phyloP scores from a whole-genome alignment of 805 yeast species.

The Candida golubevii region DNA sequence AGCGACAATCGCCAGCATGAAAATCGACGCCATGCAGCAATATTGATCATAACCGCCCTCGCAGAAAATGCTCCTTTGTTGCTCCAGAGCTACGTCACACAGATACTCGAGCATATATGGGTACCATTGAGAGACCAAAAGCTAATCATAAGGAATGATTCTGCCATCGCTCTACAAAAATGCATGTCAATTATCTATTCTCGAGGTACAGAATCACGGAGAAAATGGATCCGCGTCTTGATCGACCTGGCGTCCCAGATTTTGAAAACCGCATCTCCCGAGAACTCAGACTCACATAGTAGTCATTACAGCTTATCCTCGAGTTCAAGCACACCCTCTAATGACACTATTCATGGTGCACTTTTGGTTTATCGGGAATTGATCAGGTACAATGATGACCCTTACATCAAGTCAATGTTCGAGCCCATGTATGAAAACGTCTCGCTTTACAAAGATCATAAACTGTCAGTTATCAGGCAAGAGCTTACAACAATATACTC shows the following conservation, averaged over 20 bases:
- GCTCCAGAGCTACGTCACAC: conserved; percentile 70
- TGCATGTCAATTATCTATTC: conserved; percentile 77
- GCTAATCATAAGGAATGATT: conserved; percentile 68
- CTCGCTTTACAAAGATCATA: conserved; percentile 71
- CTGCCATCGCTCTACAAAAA: conserved; percentile 74
- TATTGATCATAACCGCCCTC: conserved; percentile 73
- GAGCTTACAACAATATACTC: conserved; percentile 87
- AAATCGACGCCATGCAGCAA: conserved; percentile 84
- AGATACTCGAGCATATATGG: conserved; percentile 82
- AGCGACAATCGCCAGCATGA: conserved; percentile 73
- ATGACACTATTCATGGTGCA: conserved; percentile 84
- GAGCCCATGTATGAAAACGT: conserved; percentile 75
- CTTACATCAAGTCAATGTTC: conserved; percentile 65
- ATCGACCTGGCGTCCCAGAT: conserved; percentile 65
- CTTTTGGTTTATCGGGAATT: conserved; percentile 78
- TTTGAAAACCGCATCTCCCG: conserved; percentile 28
- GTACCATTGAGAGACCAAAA: conserved; percentile 79
- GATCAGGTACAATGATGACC: conserved; percentile 61
- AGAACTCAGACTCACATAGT: conserved; percentile 7
- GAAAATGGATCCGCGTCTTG: conserved; percentile 70
- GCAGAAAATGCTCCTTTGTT: conserved; percentile 86
- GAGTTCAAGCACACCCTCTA: conserved; percentile 21
- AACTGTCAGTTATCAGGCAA: conserved; percentile 67
- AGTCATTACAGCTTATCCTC: conserved; percentile 9
- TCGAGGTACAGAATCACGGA: conserved; percentile 66